Evolutionary conservation across 2,329 filamentous ascomycete genomes (phyloP).

Genomic region (Huntiella omanensis): DNA sequence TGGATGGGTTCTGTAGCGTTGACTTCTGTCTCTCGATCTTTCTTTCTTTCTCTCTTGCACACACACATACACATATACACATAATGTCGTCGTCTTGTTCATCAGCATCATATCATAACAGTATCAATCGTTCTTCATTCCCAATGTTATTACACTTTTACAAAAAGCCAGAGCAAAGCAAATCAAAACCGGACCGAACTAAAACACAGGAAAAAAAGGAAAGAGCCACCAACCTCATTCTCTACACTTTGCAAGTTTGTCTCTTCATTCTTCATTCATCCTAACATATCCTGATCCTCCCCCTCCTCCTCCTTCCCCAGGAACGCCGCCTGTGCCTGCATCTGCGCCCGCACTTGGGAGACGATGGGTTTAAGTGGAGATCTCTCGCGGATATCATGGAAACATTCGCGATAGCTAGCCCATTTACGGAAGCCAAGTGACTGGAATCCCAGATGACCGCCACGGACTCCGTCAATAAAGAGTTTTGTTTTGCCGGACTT

Average conservation of each 20-base stretch:
- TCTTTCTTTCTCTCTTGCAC: constrained; percentile 8
- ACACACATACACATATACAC: constrained; percentile 1
- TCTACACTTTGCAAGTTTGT: no score
- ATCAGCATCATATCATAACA: background rate
- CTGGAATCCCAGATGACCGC: constrained; percentile 30
- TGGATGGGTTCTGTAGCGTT: background rate
- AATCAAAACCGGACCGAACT: no score
- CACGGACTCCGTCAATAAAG: constrained; percentile 36
- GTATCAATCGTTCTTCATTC: background rate
- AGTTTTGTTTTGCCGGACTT: constrained; percentile 32
- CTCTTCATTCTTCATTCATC: no score
- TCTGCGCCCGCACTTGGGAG: background rate
- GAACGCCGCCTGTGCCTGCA: background rate
- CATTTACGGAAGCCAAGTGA: constrained; percentile 38
- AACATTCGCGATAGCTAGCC: constrained; percentile 37
- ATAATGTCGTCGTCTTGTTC: constrained; percentile 1
- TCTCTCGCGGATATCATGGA: constrained; percentile 21
- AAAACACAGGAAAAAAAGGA: no score
- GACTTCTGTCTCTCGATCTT: background rate
- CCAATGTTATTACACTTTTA: constrained; percentile 12
- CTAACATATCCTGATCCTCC: no score
- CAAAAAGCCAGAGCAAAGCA: no score
- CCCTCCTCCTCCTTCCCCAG: background rate
- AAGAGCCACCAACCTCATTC: no score
- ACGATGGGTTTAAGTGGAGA: background rate